Base-by-base conservation (phyloP, 495 filamentous ascomycete genomes). In the Viridothelium virens region DNA sequence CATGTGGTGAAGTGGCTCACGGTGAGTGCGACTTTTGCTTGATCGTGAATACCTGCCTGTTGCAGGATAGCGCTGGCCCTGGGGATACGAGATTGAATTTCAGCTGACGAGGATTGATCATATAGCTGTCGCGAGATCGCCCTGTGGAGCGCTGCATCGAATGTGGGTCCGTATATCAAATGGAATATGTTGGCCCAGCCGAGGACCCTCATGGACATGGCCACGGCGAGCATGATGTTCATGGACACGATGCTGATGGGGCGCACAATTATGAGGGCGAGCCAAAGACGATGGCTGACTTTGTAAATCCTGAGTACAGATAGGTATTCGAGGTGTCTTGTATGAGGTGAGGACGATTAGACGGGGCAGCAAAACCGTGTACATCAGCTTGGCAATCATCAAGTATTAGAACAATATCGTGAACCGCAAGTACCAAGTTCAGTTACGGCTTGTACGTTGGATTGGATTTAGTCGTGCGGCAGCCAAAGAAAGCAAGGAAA, bases 121-220 rank as follows among this genome's bases (percentile, higher is more conserved):
- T 25, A 25, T 36, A 59, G 53, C 87, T 92, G 77, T 88, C 90
- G 73, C 91, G 91, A 73, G 88, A 91, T 68, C 92, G 92, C 77
- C 94, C 94, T 48, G 74, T 96, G 68, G 87, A 94, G 80, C 90
- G 94, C 72, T 98, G 94, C 87, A 82, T 84, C 74, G 94, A 98
- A 83, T 98, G 94, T 82, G 95, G 95, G 63, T 87, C 85, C 80
- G 90, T 92, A 70, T 89, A 92, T 79, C 96, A 95, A 87, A 91
- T 97, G 86, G 90, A 97, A 76, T 98, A 97, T 77, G 77, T 97
- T 65, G 94, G 94, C 44, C 89, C 91, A 38, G 73, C 66, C 25
- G 70, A 81, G 69, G 81, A 82, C 62, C 66, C 65, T 68, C 80
- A 85, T 73, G 77, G 69, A 64, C 79, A 84, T 75, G 77, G 74